Evolutionary conservation across 306 rosid species (phyloP).

Genomic region (Delonix regia): DNA sequence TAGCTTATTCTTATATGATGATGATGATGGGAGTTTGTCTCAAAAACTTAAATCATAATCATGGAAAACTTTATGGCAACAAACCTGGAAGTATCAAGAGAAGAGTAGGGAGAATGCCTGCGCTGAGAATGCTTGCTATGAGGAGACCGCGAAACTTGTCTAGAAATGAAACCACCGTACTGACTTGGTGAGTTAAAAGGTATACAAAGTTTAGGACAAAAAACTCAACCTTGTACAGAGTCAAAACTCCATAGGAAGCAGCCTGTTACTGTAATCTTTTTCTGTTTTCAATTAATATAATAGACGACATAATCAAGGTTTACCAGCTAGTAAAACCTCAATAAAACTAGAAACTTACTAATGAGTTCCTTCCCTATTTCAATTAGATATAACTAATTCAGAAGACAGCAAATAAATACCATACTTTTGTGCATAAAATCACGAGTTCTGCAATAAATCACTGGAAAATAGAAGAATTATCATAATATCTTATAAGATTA

Average conservation of each 20-base stretch:
- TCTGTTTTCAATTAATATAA: conserved; percentile 39
- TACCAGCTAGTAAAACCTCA: conserved; percentile 36
- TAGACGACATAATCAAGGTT: conserved; percentile 30
- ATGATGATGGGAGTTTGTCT: conserved; percentile 60
- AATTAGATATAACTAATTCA: conserved; percentile 2
- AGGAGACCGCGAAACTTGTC: conserved; percentile 99
- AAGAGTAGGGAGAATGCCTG: conserved; percentile 99
- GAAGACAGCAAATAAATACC: conserved; percentile 16
- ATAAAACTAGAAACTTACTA: conserved; percentile 31
- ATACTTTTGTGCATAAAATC: conserved; percentile 18
- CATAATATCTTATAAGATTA: background rate
- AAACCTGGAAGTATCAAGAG: conserved; percentile 92
- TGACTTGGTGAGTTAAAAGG: conserved; percentile 75
- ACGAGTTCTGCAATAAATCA: background rate
- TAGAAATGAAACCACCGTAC: conserved; percentile 97
- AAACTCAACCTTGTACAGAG: conserved; percentile 66
- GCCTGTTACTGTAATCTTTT: conserved; percentile 41
- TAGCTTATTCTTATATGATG: conserved; percentile 60
- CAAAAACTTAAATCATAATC: conserved; percentile 68
- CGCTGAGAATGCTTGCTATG: conserved; percentile 99
- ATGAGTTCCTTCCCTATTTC: conserved; percentile 23
- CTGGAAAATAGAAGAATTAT: background rate
- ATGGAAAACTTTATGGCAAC: conserved; percentile 52
- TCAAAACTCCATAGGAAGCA: conserved; percentile 51
- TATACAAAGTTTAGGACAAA: conserved; percentile 49